Evolutionary conservation across 768 basidiomycete species (phyloP).

Genomic region (Tricholoma bakamatsutake): DNA sequence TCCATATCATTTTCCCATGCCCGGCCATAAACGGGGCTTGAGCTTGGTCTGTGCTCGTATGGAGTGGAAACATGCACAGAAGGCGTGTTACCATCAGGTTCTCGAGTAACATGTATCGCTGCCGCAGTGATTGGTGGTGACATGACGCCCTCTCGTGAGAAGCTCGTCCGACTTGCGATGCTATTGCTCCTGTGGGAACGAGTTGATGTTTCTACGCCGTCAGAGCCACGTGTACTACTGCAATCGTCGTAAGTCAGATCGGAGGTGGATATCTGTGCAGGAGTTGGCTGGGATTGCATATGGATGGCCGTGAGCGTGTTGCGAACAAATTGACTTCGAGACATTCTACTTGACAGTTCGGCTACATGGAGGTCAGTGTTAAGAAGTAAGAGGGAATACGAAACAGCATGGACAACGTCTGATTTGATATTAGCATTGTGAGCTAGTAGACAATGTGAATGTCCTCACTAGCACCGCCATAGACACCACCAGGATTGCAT

Average conservation of each 20-base stretch:
- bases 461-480: slow-evolving; percentile 78
- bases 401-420: slow-evolving; percentile 94
- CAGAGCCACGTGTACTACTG: slow-evolving; percentile 53
- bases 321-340: slow-evolving; percentile 82
- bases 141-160: slow-evolving; percentile 53
- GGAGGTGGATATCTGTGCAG: slow-evolving; percentile 45
- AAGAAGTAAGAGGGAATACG: slow-evolving; percentile 87
- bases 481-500: slow-evolving; percentile 78
- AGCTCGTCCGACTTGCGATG: slow-evolving; percentile 79
- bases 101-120: slow-evolving; percentile 23
- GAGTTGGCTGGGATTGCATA: slow-evolving; percentile 59
- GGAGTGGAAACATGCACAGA: slow-evolving; percentile 52
- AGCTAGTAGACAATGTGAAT: background rate
- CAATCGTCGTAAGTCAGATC: slow-evolving; percentile 66
- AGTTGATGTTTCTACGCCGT: slow-evolving; percentile 47
- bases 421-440: slow-evolving; percentile 5
- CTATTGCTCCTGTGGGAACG: slow-evolving; percentile 78
- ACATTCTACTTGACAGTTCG: slow-evolving; percentile 85
- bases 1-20: slow-evolving; percentile 89
- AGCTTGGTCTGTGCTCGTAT: slow-evolving; percentile 25
- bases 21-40: slow-evolving; percentile 46
- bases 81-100: slow-evolving; percentile 56
- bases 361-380: slow-evolving; percentile 99
- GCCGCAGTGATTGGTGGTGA: slow-evolving; percentile 32
- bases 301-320: slow-evolving; percentile 89